Evolutionary conservation across 169 alveolate species (phyloP).

Genomic region (Eimeria falciformis): DNA sequence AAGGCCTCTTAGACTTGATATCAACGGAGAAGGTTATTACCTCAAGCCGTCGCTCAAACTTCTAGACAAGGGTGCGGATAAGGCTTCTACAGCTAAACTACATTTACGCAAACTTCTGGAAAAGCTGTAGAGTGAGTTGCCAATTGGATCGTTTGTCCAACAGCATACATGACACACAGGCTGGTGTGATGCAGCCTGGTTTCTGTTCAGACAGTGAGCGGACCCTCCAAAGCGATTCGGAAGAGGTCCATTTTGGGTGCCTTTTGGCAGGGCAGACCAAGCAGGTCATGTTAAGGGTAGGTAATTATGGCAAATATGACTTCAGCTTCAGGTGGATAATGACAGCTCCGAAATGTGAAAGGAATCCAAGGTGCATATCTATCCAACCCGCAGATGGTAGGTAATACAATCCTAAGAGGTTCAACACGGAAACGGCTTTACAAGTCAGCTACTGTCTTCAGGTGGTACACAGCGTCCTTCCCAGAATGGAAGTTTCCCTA

Average conservation of each 20-base stretch:
- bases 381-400: slow-evolving; percentile 62
- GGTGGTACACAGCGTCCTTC: no score
- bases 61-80: slow-evolving; percentile 84
- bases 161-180: no score
- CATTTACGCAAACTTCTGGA: no score
- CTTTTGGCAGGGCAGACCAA: slow-evolving; percentile 91
- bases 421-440: no score
- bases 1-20: slow-evolving; percentile 91
- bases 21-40: slow-evolving; percentile 94
- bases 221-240: slow-evolving; percentile 75
- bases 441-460: no score
- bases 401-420: no score
- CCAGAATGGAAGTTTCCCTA: no score
- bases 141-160: no score
- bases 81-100: no score
- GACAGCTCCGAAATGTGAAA: slow-evolving; percentile 12
- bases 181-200: no score
- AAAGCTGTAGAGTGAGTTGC: no score
- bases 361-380: slow-evolving; percentile 46
- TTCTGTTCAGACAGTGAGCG: slow-evolving; percentile 80
- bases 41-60: slow-evolving; percentile 83
- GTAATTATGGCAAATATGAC: slow-evolving; percentile 91
- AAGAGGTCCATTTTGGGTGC: slow-evolving; percentile 87
- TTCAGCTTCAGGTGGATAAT: slow-evolving; percentile 92
- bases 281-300: slow-evolving; percentile 86